A percentile compares a stretch with the other conserved stretches of the same genome.
Evolutionary conservation across 2,329 filamentous ascomycete genomes (phyloP).

Genomic region (Neonectria neomacrospora): DNA sequence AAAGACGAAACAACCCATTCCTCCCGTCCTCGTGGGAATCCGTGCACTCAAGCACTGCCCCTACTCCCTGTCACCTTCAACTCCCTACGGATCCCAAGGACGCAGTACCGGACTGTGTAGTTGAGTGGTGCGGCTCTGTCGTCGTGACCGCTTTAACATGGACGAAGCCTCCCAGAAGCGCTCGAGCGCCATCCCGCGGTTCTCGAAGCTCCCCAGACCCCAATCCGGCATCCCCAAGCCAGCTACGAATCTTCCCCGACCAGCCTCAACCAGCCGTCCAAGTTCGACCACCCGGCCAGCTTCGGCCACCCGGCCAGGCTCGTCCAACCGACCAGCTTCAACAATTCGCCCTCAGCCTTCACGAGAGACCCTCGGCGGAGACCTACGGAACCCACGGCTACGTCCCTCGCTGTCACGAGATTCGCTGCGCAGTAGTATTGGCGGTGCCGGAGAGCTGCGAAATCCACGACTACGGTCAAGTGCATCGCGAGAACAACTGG

Average conservation of each 20-base stretch:
- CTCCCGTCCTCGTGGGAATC: constrained; percentile 12
- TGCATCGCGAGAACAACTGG: constrained; percentile 54
- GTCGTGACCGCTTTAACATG: constrained; percentile 38
- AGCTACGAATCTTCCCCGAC: constrained; percentile 37
- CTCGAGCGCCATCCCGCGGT: constrained; percentile 50
- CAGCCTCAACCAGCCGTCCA: constrained; percentile 30
- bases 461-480: constrained; percentile 54
- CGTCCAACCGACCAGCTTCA: constrained; percentile 18
- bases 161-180: constrained; percentile 51
- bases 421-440: constrained; percentile 47
- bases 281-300: not conserved
- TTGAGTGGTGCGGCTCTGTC: constrained; percentile 4
- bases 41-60: constrained; percentile 14
- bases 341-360: constrained; percentile 46
- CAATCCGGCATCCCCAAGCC: constrained; percentile 49
- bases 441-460: constrained; percentile 46
- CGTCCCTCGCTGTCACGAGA: constrained; percentile 55
- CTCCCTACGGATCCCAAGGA: constrained; percentile 23
- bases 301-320: not conserved
- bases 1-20: constrained; percentile 26
- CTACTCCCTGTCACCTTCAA: constrained; percentile 9
- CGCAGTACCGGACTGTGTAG: constrained; percentile 16
- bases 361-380: constrained; percentile 44
- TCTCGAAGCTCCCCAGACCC: constrained; percentile 53
- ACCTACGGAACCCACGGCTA: constrained; percentile 55